A percentile compares a stretch with the other conserved stretches of the same genome.
Evolutionary conservation across 306 rosid genomes (phyloP).

Genomic region (Rosa multiflora): DNA sequence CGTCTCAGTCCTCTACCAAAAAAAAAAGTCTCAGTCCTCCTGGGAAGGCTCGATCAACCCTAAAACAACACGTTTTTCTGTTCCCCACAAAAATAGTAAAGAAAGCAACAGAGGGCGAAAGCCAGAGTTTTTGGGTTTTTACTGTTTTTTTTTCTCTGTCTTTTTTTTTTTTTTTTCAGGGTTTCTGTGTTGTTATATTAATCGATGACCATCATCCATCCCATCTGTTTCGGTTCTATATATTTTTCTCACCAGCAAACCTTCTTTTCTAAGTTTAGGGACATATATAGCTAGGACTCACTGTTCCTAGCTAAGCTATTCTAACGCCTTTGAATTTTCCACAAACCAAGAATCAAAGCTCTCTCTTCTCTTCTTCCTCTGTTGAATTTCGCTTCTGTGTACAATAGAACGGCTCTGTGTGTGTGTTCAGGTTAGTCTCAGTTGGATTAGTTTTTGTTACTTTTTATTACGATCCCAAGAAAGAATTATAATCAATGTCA

Average conservation of each 20-base stretch:
- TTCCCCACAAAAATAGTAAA: background rate
- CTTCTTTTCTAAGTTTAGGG: background rate
- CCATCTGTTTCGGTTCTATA: background rate
- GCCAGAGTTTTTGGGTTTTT: background rate
- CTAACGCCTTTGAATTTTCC: background rate
- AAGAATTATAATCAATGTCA: background rate
- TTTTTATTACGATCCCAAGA: background rate
- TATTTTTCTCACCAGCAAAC: conserved; percentile 5
- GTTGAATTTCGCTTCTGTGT: background rate
- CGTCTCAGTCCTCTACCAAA: background rate
- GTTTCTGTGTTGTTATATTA: background rate
- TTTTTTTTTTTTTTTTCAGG: background rate
- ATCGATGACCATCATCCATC: background rate
- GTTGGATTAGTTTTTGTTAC: background rate
- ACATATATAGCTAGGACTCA: background rate
- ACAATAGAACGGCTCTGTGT: background rate
- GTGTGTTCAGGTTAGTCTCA: conserved; percentile 2
- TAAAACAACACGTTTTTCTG: conserved; percentile 28
- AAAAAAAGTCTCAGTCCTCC: background rate
- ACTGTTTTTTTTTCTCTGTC: background rate
- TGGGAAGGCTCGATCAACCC: conserved; percentile 9
- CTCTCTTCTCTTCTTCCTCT: background rate
- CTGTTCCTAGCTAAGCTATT: background rate
- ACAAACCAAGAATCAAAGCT: background rate
- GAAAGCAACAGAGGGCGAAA: background rate